These are phyloP conservation scores for Pyricularia sp. DNA, from an alignment of 2,329 filamentous ascomycete species.

Conservation along the genomic window DNA sequence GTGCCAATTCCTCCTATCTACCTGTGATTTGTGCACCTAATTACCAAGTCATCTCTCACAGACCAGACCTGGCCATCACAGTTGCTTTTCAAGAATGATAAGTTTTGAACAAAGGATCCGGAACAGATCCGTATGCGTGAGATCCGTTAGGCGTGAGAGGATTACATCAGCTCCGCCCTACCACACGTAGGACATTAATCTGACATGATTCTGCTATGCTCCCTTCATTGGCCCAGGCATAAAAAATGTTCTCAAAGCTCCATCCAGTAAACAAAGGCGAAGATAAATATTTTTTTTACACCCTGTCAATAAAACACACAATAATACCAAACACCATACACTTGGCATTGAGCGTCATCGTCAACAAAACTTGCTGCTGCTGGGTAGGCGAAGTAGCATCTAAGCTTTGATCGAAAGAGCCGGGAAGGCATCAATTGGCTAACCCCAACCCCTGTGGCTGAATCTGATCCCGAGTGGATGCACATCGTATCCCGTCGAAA, in stretches of 20 bases:
- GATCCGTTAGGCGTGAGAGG: neutral
- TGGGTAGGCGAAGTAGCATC: neutral
- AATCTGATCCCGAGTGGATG: slow-evolving; percentile 1
- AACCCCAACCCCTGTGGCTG: slow-evolving; percentile 1
- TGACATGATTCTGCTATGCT: neutral
- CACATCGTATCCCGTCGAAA: neutral
- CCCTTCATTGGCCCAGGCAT: neutral
- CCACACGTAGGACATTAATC: neutral
- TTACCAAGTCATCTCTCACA: neutral
- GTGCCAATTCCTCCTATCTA: neutral
- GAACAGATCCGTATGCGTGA: neutral
- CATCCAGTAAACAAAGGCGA: neutral
- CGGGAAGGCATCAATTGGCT: neutral
- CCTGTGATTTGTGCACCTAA: neutral
- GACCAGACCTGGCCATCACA: neutral
- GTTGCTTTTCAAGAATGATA: neutral
- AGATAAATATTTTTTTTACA: neutral
- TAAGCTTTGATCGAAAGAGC: neutral
- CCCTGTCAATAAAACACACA: neutral
- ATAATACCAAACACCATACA: neutral
- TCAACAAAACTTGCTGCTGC: neutral
- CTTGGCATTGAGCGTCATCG: neutral
- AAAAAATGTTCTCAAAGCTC: neutral
- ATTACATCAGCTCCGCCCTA: neutral
- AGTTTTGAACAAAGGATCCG: neutral